Conservation (phyloP, 345 rosid species). For the Gossypium raimondii region DNA sequence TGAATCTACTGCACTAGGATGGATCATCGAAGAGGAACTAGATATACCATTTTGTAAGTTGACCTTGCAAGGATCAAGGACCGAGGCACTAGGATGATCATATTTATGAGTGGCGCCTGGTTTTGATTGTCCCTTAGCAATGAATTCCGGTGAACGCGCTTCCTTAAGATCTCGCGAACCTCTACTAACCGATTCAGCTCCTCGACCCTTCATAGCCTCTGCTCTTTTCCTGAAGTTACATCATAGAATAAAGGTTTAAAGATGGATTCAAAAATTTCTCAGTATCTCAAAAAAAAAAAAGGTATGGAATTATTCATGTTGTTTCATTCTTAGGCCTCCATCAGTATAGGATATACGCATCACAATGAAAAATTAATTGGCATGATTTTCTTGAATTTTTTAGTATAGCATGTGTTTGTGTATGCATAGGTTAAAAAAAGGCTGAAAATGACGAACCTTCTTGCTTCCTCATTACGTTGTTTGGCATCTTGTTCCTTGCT, state of each 20-base stretch:
- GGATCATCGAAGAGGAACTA: not conserved
- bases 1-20: not conserved
- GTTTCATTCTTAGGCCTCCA: not conserved
- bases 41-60: not conserved
- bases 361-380: not conserved
- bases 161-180: constrained; percentile 45
- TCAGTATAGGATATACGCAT: not conserved
- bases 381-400: not conserved
- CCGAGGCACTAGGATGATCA: not conserved
- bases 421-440: not conserved
- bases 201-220: constrained; percentile 55
- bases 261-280: not conserved
- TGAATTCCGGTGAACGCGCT: constrained; percentile 58
- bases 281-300: not conserved
- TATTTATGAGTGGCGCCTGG: not conserved
- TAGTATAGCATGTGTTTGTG: not conserved
- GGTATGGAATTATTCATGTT: not conserved
- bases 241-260: constrained; percentile 10
- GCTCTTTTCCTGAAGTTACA: constrained; percentile 50
- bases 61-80: not conserved
- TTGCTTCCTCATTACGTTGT: constrained; percentile 50
- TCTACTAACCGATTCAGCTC: constrained; percentile 63
- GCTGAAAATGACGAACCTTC: constrained; percentile 39
- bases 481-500: constrained; percentile 81
- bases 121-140: constrained; percentile 37